Percentiles rank a stretch among this genome's conserved stretches.
These are phyloP conservation scores for Singerocomus inundabilis DNA, from an alignment of 1,284 basidiomycete genomes.

Conservation along the genomic window DNA sequence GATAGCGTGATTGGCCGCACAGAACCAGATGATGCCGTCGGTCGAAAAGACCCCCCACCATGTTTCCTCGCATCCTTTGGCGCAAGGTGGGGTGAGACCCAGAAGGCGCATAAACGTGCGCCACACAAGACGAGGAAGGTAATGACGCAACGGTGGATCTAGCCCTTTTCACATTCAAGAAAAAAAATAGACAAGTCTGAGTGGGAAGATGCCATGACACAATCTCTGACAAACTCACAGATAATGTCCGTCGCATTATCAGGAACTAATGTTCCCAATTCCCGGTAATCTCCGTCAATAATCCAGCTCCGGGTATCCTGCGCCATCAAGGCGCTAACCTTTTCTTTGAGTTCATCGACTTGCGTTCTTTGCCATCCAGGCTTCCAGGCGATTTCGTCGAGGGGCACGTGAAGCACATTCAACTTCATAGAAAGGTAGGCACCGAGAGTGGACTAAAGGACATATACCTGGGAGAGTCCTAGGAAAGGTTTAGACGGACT, in stretches of 20 bases:
- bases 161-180: conserved; percentile 45
- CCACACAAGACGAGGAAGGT: conserved; percentile 53
- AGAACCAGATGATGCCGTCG: conserved; percentile 60
- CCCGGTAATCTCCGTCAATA: conserved; percentile 46
- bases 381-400: conserved; percentile 48
- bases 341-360: conserved; percentile 38
- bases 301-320: conserved; percentile 45
- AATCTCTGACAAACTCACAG: conserved; percentile 41
- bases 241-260: conserved; percentile 55
- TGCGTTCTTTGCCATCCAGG: conserved; percentile 45
- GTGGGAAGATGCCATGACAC: not conserved
- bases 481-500: conserved; percentile 9
- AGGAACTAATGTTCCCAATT: conserved; percentile 33
- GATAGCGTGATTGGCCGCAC: conserved; percentile 43
- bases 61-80: conserved; percentile 51
- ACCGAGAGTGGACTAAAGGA: conserved; percentile 48
- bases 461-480: not conserved
- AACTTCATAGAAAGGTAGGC: conserved; percentile 45
- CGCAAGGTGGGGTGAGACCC: conserved; percentile 41
- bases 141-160: conserved; percentile 57
- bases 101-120: conserved; percentile 54
- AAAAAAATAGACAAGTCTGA: not conserved
- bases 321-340: conserved; percentile 32
- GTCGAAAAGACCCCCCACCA: conserved; percentile 45
- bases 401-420: conserved; percentile 42